Evolutionary conservation across 225 moss, liverwort and hornwort species (phyloP).

Genomic region (Asterella californica): DNA sequence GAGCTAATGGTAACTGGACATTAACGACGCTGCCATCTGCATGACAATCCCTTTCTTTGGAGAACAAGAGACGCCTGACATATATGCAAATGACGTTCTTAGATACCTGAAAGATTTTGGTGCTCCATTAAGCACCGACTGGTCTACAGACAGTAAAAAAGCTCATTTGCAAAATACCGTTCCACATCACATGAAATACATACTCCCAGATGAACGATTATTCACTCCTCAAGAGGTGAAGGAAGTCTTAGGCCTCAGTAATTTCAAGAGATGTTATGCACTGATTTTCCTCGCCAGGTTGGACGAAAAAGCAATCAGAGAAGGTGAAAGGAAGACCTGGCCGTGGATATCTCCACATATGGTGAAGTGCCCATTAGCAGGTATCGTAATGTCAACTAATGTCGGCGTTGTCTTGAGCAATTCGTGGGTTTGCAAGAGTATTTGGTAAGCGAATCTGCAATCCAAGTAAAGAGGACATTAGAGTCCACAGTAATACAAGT

Average conservation of each 20-base stretch:
- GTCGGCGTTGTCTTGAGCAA: conserved; percentile 74
- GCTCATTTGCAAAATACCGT: too few relatives aligned
- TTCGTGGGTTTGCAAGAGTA: conserved; percentile 76
- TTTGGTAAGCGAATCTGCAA: conserved; percentile 89
- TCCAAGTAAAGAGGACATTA: not conserved
- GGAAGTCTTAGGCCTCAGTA: too few relatives aligned
- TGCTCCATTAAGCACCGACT: not conserved
- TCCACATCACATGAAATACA: too few relatives aligned
- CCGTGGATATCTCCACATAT: conserved; percentile 99
- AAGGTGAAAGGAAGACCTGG: conserved; percentile 51
- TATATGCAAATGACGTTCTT: not conserved
- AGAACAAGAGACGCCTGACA: not conserved
- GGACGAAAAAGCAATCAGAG: not conserved
- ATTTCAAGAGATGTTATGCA: too few relatives aligned
- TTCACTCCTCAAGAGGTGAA: too few relatives aligned
- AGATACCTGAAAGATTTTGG: not conserved
- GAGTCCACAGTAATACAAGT: not conserved
- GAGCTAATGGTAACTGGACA: too few relatives aligned
- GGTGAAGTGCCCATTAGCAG: conserved; percentile 73
- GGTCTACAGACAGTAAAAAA: not conserved
- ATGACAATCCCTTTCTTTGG: not conserved
- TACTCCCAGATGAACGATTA: too few relatives aligned
- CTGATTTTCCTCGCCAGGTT: too few relatives aligned
- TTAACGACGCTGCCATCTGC: not conserved
- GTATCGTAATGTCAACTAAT: conserved; percentile 82